These are phyloP conservation scores for Lactarius hatsudake DNA, from an alignment of 768 basidiomycete species.

Conservation along the genomic window DNA sequence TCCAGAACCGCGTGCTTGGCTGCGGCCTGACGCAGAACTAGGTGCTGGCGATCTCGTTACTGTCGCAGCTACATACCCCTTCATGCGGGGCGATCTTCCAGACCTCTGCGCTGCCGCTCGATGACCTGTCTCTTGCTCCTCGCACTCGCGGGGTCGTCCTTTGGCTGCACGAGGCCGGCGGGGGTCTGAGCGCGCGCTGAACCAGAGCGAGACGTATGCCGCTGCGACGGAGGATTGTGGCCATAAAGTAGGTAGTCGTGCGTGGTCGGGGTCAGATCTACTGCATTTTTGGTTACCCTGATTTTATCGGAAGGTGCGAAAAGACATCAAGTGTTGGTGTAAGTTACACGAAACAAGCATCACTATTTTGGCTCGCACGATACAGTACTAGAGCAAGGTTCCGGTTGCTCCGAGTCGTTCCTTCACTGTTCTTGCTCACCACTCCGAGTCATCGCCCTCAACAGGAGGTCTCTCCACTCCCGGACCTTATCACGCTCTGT, in stretches of 20 bases:
- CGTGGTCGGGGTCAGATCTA: not conserved
- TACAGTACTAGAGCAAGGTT: too few species aligned
- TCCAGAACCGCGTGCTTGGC: slow-evolving; percentile 90
- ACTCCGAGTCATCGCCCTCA: too few species aligned
- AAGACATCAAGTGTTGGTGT: too few species aligned
- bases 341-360: not conserved
- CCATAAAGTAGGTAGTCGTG: slow-evolving; percentile 33
- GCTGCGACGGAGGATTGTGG: slow-evolving; percentile 48
- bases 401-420: too few species aligned
- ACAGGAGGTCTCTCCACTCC: not conserved
- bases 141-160: slow-evolving; percentile 61
- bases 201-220: slow-evolving; percentile 51
- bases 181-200: too few species aligned
- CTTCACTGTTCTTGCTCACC: too few species aligned
- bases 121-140: slow-evolving; percentile 74
- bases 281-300: not conserved
- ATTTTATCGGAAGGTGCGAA: too few species aligned
- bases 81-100: slow-evolving; percentile 93
- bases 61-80: slow-evolving; percentile 79
- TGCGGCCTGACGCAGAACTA: slow-evolving; percentile 81
- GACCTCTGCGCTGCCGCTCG: slow-evolving; percentile 69
- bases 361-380: not conserved
- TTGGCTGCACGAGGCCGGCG: too few species aligned
- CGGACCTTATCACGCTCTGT: too few species aligned
- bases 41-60: slow-evolving; percentile 84